These are phyloP conservation scores for Cutaneotrichosporon cyanovorans DNA, from an alignment of 1,284 basidiomycete species.

Conservation along the genomic window DNA sequence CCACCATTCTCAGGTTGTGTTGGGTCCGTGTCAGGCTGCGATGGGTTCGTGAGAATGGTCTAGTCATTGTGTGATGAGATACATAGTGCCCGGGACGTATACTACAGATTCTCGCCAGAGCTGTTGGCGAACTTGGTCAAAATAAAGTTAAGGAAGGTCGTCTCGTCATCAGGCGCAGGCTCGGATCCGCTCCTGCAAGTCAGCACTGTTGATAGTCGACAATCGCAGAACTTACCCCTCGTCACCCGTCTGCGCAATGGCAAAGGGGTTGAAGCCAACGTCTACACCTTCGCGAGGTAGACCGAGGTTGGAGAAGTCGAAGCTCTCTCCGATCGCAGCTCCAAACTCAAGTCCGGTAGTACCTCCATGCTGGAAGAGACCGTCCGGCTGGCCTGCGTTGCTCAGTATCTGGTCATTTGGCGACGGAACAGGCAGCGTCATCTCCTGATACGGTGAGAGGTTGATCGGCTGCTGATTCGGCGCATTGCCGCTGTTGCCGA, in stretches of 20 bases:
- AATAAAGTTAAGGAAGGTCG: slow-evolving; percentile 41
- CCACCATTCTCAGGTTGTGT: no score
- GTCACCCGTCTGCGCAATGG: slow-evolving; percentile 36
- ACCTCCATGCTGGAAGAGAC: background rate
- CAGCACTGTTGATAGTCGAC: background rate
- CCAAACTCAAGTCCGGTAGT: slow-evolving; percentile 21
- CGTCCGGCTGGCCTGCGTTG: background rate
- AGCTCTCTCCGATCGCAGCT: slow-evolving; percentile 27
- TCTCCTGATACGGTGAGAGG: slow-evolving; percentile 17
- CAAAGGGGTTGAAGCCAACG: slow-evolving; percentile 43
- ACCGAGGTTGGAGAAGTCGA: slow-evolving; percentile 39
- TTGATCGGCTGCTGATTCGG: slow-evolving; percentile 7
- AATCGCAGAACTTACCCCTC: slow-evolving; percentile 31
- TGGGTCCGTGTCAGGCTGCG: no score
- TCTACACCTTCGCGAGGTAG: slow-evolving; percentile 15
- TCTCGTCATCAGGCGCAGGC: slow-evolving; percentile 29
- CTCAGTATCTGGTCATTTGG: slow-evolving; percentile 6
- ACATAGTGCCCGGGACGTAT: background rate
- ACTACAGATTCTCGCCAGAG: slow-evolving; percentile 28
- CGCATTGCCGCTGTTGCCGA: slow-evolving; percentile 4
- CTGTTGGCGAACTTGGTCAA: slow-evolving; percentile 42
- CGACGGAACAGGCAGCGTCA: slow-evolving; percentile 8
- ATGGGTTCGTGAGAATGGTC: no score
- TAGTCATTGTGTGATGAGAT: background rate
- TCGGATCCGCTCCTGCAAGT: slow-evolving; percentile 10